These are phyloP conservation scores for Cucurbita ficifolia DNA, from an alignment of 306 rosid species.

Conservation along the genomic window DNA sequence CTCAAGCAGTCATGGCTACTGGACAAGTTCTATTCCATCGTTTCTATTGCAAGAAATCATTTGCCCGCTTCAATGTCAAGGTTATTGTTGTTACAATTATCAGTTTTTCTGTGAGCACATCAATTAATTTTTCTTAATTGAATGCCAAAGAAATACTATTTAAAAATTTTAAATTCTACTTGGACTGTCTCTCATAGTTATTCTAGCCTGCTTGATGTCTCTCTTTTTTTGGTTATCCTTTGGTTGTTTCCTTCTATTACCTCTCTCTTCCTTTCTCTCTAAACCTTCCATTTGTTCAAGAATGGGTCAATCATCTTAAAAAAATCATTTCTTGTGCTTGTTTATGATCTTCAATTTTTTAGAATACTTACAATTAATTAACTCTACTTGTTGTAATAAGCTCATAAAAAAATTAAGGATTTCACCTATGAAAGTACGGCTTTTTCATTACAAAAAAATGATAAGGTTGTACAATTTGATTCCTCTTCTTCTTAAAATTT, in stretches of 20 bases:
- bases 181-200: neutral
- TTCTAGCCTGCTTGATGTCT: neutral
- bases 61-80: conserved; percentile 89
- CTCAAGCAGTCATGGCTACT: conserved; percentile 97
- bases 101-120: neutral
- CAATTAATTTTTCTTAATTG: neutral
- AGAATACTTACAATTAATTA: neutral
- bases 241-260: neutral
- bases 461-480: neutral
- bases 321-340: neutral
- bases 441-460: neutral
- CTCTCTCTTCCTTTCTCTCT: neutral
- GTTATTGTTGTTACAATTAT: conserved; percentile 14
- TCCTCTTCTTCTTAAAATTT: neutral
- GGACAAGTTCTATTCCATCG: conserved; percentile 93
- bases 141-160: neutral
- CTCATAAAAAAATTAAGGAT: neutral
- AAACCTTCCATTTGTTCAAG: neutral
- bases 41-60: conserved; percentile 88
- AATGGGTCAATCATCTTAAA: neutral
- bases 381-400: neutral
- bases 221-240: neutral
- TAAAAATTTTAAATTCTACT: neutral
- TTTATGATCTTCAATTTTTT: neutral
- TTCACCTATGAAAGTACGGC: neutral